phyloP scores from a whole-genome alignment of 2,329 filamentous ascomycete genomes.

The Claviceps pazoutovae region DNA sequence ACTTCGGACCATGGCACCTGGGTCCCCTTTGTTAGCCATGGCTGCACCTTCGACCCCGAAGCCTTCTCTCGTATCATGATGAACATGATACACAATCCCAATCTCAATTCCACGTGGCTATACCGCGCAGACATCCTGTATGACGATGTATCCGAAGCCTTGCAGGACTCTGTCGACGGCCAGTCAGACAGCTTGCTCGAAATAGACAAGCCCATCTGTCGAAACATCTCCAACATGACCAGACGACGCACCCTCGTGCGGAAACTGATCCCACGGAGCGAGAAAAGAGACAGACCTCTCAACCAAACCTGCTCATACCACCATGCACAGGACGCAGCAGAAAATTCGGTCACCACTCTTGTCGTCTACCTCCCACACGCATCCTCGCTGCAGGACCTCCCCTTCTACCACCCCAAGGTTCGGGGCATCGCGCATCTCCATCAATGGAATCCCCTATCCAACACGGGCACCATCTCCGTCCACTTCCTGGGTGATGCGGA shows the following conservation, averaged over 20 bases:
- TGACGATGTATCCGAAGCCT: conserved; percentile 11
- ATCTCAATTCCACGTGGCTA: conserved; percentile 63
- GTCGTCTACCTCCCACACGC: conserved; percentile 72
- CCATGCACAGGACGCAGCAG: conserved; percentile 13
- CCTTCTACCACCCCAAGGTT: conserved; percentile 79
- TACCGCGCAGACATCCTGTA: conserved; percentile 63
- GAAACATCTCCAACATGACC: conserved; percentile 13
- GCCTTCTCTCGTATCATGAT: conserved; percentile 55
- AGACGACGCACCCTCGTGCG: conserved; percentile 56
- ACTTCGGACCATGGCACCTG: conserved; percentile 21
- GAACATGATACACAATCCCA: conserved; percentile 66
- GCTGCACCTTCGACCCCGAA: conserved; percentile 47
- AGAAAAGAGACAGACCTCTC: conserved; percentile 56
- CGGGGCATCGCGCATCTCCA: conserved; percentile 64
- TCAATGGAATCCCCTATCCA: conserved; percentile 35
- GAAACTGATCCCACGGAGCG: conserved; percentile 69
- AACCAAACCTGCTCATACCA: conserved; percentile 77
- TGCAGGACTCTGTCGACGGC: conserved; percentile 3
- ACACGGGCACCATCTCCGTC: conserved; percentile 39
- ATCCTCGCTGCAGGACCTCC: conserved; percentile 45
- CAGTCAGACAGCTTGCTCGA: background rate
- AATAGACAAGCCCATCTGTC: conserved; percentile 3
- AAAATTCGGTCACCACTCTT: conserved; percentile 16
- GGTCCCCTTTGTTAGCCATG: conserved; percentile 40
- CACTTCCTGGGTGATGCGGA: conserved; percentile 41